phyloP scores from a whole-genome alignment of 2,329 filamentous ascomycete species.

The Alternaria sp. region DNA sequence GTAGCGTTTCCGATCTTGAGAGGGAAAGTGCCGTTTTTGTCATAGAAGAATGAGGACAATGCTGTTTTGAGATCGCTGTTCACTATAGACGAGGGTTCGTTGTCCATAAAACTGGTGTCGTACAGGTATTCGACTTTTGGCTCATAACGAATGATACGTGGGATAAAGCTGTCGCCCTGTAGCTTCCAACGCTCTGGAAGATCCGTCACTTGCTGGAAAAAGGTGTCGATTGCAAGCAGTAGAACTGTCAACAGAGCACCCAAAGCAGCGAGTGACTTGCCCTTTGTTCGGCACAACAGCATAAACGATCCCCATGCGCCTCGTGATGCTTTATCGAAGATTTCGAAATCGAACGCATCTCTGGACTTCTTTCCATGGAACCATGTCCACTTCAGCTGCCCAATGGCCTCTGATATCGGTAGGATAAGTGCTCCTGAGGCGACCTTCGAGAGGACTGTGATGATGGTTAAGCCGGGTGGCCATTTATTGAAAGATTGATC shows the following conservation, averaged over 20 bases:
- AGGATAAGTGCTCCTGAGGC: conserved; percentile 38
- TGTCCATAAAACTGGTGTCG: no score
- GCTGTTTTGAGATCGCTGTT: no score
- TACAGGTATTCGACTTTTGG: no score
- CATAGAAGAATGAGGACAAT: no score
- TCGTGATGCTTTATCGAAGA: conserved; percentile 42
- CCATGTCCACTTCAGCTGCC: conserved; percentile 48
- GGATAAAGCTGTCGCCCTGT: conserved; percentile 7
- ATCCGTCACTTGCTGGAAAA: conserved; percentile 43
- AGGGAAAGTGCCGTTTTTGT: no score
- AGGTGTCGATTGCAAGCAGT: conserved; percentile 37
- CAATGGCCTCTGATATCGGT: conserved; percentile 40
- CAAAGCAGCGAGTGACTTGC: conserved; percentile 29
- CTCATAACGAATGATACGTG: no score
- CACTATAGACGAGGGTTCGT: no score
- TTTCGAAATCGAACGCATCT: conserved; percentile 41
- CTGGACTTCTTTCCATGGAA: conserved; percentile 25
- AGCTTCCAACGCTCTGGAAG: conserved; percentile 17
- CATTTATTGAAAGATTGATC: conserved; percentile 41
- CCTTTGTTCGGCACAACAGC: conserved; percentile 29
- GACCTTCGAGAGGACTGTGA: conserved; percentile 36
- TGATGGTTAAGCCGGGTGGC: conserved; percentile 35
- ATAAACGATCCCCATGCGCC: conserved; percentile 34
- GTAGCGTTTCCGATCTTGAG: no score
- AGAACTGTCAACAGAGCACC: conserved; percentile 33